Base-by-base conservation (phyloP, 495 filamentous ascomycete genomes). In the Penicillium egyptiacum region DNA sequence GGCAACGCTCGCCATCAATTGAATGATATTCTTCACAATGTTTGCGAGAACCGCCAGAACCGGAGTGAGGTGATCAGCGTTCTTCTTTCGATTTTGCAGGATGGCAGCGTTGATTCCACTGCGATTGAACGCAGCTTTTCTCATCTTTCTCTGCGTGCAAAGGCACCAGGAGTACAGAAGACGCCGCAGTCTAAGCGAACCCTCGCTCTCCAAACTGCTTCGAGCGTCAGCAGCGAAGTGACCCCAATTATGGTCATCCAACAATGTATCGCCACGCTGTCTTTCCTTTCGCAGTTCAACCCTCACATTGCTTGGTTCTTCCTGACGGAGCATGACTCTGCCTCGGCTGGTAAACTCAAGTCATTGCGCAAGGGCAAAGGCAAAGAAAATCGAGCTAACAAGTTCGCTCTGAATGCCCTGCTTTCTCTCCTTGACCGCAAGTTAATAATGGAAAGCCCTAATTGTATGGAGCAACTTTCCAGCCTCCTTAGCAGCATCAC, bases 61-160 rank as follows among this genome's bases (percentile, higher is more conserved):
- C 85, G 94, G 37, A 84, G 90, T 5, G 94, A 99, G 66, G 91
- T 98, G n/a, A 86, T 99, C 69, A 94, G 88, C 67, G 86, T 92
- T 47, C 78, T 99, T 28, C 83, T 99, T 10, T 91, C 92, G 57
- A 92, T 99, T 58, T 76, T 99, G n/a, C 94, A 97, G 64, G 94
- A 99, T 68, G 95, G 94, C 49, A 96, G 90, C 70, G 83, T 84
- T 16, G 95, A 99, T 75, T 86, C 95, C 70, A 86, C 86, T 55
- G 93, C 94, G 7, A 91, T 99, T 30, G 94, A 99, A 71, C 84
- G 92, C 57, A 97, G 91, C 73, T 99, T 98, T 68, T 83, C 89
- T 50, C 91, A 96, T 55, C 81, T 99, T 3, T 96, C 94, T 10
- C 77, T 96, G 39, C 87, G 91, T 56, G 94, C 94, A 23, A 96